Evolutionary conservation across 345 rosid genomes (phyloP).

Genomic region (Linum usitatissimum): DNA sequence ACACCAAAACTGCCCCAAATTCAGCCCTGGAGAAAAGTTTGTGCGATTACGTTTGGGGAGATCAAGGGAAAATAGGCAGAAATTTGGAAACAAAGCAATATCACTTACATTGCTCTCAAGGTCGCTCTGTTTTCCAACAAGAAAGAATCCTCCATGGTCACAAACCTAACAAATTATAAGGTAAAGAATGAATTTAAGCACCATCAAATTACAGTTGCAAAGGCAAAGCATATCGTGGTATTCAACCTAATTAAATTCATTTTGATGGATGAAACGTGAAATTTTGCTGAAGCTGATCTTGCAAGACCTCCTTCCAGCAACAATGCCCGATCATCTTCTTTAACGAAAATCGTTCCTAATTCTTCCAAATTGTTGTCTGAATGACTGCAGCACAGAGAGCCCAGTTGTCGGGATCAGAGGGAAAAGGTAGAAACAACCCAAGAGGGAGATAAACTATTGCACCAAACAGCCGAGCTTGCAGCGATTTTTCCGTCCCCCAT

Average conservation of each 20-base stretch:
- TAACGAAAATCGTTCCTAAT: conserved; percentile 43
- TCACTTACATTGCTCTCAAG: conserved; percentile 75
- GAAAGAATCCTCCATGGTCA: conserved; percentile 87
- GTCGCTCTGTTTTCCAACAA: conserved; percentile 80
- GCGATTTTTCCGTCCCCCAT: not conserved
- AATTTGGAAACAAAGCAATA: conserved; percentile 1
- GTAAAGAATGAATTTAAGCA: conserved; percentile 14
- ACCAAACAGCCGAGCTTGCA: not conserved
- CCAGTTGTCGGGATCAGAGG: conserved; percentile 11
- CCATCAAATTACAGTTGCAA: conserved; percentile 3
- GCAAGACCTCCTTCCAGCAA: conserved; percentile 84
- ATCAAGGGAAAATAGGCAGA: not conserved
- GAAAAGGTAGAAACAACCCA: not conserved
- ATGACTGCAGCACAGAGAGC: conserved; percentile 49
- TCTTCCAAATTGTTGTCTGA: conserved; percentile 81
- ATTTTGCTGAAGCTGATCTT: conserved; percentile 65
- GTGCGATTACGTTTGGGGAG: conserved; percentile 8
- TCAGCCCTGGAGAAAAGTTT: conserved; percentile 55
- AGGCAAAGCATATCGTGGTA: conserved; percentile 2
- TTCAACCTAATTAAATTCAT: conserved; percentile 61
- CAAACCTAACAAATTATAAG: conserved; percentile 42
- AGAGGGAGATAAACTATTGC: not conserved
- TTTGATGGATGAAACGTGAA: conserved; percentile 51
- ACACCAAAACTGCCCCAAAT: conserved; percentile 57
- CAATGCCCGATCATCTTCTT: conserved; percentile 77